Percentiles rank a stretch among this genome's conserved stretches.
Conservation (phyloP, 495 filamentous ascomycete species). For the Xylaria cubensis region DNA sequence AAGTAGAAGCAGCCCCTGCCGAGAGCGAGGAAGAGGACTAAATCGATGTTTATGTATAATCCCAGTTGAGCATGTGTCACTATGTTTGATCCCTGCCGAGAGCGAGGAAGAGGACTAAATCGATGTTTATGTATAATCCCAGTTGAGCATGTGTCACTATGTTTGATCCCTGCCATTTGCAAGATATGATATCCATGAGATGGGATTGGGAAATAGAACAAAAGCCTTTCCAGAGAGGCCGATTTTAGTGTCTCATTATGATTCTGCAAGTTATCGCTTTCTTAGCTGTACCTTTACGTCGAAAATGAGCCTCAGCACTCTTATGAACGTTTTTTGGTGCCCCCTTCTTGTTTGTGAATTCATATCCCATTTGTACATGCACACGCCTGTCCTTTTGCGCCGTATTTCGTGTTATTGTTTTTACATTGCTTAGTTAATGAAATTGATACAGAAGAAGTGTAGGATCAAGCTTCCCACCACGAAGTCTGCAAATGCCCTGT, state of each 20-base stretch:
- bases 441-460: constrained; percentile 99
- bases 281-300: constrained; percentile 25
- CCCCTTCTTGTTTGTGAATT: not conserved
- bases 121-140: not conserved
- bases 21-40: constrained; percentile 33
- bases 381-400: constrained; percentile 4
- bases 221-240: not conserved
- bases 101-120: constrained; percentile 32
- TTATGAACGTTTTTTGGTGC: not conserved
- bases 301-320: not conserved
- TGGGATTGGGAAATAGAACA: not conserved
- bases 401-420: not conserved
- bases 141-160: not conserved
- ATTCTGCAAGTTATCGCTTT: constrained; percentile 17
- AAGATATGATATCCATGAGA: constrained; percentile 19
- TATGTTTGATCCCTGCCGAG: constrained; percentile 3
- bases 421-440: constrained; percentile 78
- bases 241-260: constrained; percentile 17
- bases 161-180: constrained; percentile 10
- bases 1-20: constrained; percentile 32
- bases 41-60: not conserved
- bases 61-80: not conserved
- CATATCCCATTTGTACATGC: constrained; percentile 15
- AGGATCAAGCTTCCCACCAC: constrained; percentile 92
- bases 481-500: constrained; percentile 94